Percentiles rank a stretch among this genome's conserved stretches.
phyloP scores from a whole-genome alignment of 306 rosid species.

The Prinsepia uniflora region DNA sequence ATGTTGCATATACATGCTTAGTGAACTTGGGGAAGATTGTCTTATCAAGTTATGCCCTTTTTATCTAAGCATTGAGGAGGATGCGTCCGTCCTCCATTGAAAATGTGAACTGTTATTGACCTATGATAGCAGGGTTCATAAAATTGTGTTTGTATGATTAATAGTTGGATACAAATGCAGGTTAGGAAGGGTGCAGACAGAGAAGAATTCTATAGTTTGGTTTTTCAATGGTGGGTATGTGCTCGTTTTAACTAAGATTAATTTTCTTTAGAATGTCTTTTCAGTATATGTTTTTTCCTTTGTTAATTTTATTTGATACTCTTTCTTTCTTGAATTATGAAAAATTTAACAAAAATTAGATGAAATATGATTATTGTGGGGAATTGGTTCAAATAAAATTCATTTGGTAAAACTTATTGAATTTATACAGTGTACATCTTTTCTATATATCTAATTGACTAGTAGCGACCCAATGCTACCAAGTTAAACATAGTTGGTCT shows the following conservation, averaged over 20 bases:
- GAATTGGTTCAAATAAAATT: no score
- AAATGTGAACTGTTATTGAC: no score
- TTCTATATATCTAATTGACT: no score
- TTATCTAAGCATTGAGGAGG: background rate
- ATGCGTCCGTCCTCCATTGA: background rate
- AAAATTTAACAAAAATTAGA: no score
- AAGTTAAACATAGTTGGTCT: background rate
- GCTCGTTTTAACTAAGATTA: background rate
- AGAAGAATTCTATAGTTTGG: slow-evolving; percentile 83
- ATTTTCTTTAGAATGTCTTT: slow-evolving; percentile 13
- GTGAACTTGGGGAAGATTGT: background rate
- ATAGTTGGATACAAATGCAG: slow-evolving; percentile 37
- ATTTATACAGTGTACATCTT: no score
- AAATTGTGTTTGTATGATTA: slow-evolving; percentile 20
- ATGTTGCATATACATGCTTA: background rate
- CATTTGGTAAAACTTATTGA: no score
- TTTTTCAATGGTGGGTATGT: slow-evolving; percentile 47
- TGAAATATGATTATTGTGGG: no score
- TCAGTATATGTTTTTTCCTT: background rate
- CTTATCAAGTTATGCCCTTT: background rate
- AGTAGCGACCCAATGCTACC: no score
- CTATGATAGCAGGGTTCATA: no score
- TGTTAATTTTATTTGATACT: no score
- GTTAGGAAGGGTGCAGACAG: slow-evolving; percentile 90
- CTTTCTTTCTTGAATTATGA: no score